Percentiles rank a stretch among this genome's conserved stretches.
Evolutionary conservation across 2,329 filamentous ascomycete species (phyloP).

Genomic region (Botrytis fabae): DNA sequence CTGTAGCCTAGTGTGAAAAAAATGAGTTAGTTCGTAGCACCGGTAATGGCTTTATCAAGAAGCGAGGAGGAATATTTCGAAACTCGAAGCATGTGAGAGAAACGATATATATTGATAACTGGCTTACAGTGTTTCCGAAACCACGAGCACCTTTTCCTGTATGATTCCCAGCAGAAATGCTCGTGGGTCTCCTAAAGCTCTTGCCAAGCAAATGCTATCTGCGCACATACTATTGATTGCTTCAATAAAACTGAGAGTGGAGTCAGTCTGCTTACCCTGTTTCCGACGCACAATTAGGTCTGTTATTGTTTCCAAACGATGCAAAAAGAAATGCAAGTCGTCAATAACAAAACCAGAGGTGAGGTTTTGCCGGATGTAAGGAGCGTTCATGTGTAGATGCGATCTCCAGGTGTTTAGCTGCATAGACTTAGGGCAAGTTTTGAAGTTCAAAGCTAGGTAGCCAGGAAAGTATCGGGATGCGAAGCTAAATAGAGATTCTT

Average conservation of each 20-base stretch:
- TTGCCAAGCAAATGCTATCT: not conserved
- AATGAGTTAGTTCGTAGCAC: not conserved
- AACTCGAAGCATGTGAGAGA: not conserved
- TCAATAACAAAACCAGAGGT: not conserved
- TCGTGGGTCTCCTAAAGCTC: not conserved
- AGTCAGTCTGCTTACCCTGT: not conserved
- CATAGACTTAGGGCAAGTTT: not conserved
- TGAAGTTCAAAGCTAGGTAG: not conserved
- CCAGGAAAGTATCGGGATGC: not conserved
- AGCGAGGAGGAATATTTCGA: not conserved
- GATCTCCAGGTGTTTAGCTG: not conserved
- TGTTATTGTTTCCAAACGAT: not conserved
- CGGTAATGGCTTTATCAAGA: not conserved
- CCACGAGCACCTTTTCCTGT: not conserved
- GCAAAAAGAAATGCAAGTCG: not conserved
- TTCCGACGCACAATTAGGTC: not conserved
- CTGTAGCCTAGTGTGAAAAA: not conserved
- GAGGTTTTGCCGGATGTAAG: not conserved
- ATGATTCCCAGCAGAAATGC: not conserved
- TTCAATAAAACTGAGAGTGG: not conserved
- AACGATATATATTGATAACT: not conserved
- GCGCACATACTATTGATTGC: not conserved
- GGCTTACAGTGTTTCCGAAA: not conserved
- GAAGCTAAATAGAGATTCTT: not conserved
- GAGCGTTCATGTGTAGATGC: not conserved